Evolutionary conservation across 345 rosid genomes (phyloP).

Genomic region (Aquilaria yunnanensis): DNA sequence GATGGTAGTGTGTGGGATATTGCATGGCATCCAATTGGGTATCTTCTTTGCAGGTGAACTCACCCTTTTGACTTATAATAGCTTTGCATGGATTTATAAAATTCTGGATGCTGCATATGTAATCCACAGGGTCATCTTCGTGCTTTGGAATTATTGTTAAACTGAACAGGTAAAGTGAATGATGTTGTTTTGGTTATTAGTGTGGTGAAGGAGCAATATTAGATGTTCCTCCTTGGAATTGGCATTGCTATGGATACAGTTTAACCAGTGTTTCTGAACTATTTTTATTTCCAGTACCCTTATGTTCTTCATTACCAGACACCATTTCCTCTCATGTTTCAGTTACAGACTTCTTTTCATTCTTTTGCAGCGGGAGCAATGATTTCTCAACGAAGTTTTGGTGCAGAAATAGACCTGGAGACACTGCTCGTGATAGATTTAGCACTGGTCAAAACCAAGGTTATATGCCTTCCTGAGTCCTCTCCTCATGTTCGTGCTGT

Average conservation of each 20-base stretch:
- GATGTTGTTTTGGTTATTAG: too few species aligned
- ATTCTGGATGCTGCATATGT: too few species aligned
- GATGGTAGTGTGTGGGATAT: slow-evolving; percentile 96
- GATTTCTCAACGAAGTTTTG: slow-evolving; percentile 96
- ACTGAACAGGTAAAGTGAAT: too few species aligned
- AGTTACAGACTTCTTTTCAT: slow-evolving; percentile 14
- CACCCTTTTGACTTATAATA: neutral
- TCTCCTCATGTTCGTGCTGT: neutral
- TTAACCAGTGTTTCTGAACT: too few species aligned
- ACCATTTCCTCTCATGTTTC: neutral
- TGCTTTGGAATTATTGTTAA: too few species aligned
- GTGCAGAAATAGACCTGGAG: slow-evolving; percentile 98
- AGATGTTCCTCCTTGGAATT: too few species aligned
- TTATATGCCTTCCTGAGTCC: slow-evolving; percentile 7
- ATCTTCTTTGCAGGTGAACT: slow-evolving; percentile 91
- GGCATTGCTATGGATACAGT: too few species aligned
- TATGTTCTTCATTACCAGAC: too few species aligned
- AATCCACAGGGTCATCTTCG: too few species aligned
- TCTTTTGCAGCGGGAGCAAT: slow-evolving; percentile 86
- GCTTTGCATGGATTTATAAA: too few species aligned
- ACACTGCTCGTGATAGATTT: slow-evolving; percentile 82
- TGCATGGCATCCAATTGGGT: slow-evolving; percentile 98
- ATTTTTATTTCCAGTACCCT: too few species aligned
- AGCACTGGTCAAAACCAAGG: slow-evolving; percentile 73
- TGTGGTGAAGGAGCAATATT: too few species aligned